phyloP scores from a whole-genome alignment of 2,329 filamentous ascomycete genomes.

The Cadophora malorum region DNA sequence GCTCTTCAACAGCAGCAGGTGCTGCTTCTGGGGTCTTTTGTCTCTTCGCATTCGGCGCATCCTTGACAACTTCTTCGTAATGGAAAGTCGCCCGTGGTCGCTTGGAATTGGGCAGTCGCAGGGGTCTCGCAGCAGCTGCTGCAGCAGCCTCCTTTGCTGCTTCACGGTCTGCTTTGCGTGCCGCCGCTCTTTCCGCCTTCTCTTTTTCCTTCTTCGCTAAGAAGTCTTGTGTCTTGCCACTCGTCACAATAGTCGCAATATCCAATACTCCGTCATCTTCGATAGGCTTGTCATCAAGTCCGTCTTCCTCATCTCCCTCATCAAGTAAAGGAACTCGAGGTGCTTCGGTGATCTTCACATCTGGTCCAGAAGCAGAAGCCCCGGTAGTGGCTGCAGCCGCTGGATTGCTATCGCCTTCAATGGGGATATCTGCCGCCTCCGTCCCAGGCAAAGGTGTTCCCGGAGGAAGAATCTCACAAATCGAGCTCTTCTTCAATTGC shows the following conservation, averaged over 20 bases:
- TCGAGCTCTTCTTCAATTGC: constrained; percentile 69
- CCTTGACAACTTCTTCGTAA: constrained; percentile 67
- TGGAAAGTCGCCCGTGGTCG: constrained; percentile 72
- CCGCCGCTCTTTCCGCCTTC: constrained; percentile 69
- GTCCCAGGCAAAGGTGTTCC: constrained; percentile 51
- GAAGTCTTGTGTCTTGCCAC: constrained; percentile 82
- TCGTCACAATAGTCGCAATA: constrained; percentile 83
- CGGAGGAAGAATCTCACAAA: constrained; percentile 72
- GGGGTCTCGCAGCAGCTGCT: constrained; percentile 58
- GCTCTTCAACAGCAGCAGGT: constrained; percentile 27
- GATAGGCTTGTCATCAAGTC: constrained; percentile 50
- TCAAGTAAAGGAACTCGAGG: constrained; percentile 37
- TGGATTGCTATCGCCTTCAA: constrained; percentile 41
- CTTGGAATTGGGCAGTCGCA: constrained; percentile 74
- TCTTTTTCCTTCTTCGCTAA: constrained; percentile 83
- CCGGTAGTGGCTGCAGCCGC: constrained; percentile 45
- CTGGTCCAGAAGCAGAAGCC: constrained; percentile 44
- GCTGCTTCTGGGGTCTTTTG: constrained; percentile 46
- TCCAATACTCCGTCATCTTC: constrained; percentile 78
- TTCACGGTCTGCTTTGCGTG: constrained; percentile 66
- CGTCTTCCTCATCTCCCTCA: constrained; percentile 47
- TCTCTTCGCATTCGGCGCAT: constrained; percentile 51
- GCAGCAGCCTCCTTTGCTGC: constrained; percentile 59
- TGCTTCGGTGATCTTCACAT: constrained; percentile 44
- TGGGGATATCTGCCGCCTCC: constrained; percentile 59